Conservation (phyloP, 129 eudicot genomes). For the Glebionis coronaria region DNA sequence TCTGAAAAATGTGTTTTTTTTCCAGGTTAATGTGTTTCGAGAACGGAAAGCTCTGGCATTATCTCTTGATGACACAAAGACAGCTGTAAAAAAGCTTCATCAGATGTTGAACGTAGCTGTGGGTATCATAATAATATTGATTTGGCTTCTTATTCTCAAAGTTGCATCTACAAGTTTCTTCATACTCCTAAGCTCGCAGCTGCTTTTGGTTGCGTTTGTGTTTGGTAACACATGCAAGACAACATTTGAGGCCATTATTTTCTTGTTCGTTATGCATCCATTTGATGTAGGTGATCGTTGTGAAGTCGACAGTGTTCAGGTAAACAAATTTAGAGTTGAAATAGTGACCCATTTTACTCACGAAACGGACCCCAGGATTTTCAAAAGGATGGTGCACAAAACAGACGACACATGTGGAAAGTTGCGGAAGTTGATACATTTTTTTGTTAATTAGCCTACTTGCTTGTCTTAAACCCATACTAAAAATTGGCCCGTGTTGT, state of each 20-base stretch:
- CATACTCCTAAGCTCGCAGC: conserved; percentile 63
- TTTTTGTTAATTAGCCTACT: too few relatives aligned
- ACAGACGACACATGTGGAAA: too few relatives aligned
- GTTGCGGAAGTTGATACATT: too few relatives aligned
- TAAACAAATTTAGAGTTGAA: conserved; percentile 5
- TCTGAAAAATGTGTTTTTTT: neutral
- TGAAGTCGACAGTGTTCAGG: conserved; percentile 72
- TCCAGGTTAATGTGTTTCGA: conserved; percentile 72
- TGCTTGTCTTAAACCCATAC: too few relatives aligned
- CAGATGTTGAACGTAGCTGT: conserved; percentile 55
- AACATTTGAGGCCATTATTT: conserved; percentile 81
- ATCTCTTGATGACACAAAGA: conserved; percentile 77
- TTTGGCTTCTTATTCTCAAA: conserved; percentile 80
- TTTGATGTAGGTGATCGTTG: conserved; percentile 89
- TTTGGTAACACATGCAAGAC: conserved; percentile 89
- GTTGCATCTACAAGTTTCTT: conserved; percentile 71
- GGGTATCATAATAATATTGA: conserved; percentile 43
- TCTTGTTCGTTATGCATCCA: conserved; percentile 79
- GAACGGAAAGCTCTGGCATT: conserved; percentile 85
- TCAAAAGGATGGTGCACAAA: too few relatives aligned
- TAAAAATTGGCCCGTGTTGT: too few relatives aligned
- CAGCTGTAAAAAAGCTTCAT: conserved; percentile 82
- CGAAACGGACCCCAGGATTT: too few relatives aligned
- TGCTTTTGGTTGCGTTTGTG: conserved; percentile 63
- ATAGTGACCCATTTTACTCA: too few relatives aligned